Evolutionary conservation across 2,329 filamentous ascomycete genomes (phyloP).

Genomic region (Pyrenochaeta sp.): DNA sequence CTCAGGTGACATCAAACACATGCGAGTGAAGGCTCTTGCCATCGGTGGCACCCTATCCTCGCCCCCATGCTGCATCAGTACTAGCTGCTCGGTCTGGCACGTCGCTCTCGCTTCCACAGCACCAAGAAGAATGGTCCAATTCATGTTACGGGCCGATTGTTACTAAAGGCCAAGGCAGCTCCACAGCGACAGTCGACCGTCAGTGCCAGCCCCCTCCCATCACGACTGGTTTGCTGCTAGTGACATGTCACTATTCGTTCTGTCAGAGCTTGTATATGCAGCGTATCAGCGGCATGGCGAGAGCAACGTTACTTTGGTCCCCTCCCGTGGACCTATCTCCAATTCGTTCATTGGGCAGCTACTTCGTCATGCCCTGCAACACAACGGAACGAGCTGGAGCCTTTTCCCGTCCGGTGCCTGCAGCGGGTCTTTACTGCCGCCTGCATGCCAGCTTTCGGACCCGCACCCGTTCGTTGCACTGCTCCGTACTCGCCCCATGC

Average conservation of each 20-base stretch:
- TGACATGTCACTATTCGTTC: conserved; percentile 10
- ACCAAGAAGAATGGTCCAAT: conserved; percentile 1
- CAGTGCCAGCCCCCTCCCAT: neutral
- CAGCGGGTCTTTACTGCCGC: conserved; percentile 2
- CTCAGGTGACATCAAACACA: conserved; percentile 21
- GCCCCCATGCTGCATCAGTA: conserved; percentile 3
- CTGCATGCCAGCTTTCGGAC: neutral
- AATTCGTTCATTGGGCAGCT: conserved; percentile 13
- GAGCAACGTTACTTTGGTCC: neutral
- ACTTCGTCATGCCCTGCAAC: neutral
- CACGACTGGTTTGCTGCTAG: conserved; percentile 9
- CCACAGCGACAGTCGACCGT: conserved; percentile 23
- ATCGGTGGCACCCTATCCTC: conserved; percentile 4
- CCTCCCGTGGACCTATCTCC: conserved; percentile 8
- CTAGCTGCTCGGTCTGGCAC: conserved; percentile 6
- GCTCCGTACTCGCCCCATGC: conserved; percentile 17
- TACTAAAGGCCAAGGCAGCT: conserved; percentile 8
- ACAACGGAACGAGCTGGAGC: conserved; percentile 1
- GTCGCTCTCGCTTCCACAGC: conserved; percentile 8
- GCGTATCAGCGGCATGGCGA: neutral
- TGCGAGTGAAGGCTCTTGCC: conserved; percentile 20
- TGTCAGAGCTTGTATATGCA: conserved; percentile 1
- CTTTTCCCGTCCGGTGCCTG: conserved; percentile 4
- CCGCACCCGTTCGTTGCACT: conserved; percentile 5
- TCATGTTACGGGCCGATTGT: conserved; percentile 7